A percentile compares a stretch with the other conserved stretches of the same genome.
These are phyloP conservation scores for Gossypium davidsonii DNA, from an alignment of 441 rosid species.

Conservation along the genomic window DNA sequence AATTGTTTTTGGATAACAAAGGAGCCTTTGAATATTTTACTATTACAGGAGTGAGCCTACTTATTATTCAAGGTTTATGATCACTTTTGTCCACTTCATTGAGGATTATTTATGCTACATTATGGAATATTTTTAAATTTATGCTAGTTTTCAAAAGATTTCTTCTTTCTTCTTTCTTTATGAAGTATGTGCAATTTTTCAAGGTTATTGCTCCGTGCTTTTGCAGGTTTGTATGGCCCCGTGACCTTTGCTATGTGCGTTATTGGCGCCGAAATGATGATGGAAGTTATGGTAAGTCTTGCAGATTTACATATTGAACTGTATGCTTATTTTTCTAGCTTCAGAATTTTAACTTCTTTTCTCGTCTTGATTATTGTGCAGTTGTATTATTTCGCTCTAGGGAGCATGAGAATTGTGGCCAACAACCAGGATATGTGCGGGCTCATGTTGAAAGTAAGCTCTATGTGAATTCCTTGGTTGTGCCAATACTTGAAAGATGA, in stretches of 20 bases:
- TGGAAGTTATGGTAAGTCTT: conserved; percentile 80
- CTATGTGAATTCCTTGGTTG: conserved; percentile 12
- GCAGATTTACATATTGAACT: conserved; percentile 15
- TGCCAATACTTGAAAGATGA: conserved; percentile 2
- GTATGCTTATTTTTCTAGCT: conserved; percentile 12
- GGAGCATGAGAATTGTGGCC: conserved; percentile 93
- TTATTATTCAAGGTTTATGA: neutral
- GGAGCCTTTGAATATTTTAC: neutral
- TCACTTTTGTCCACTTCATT: neutral
- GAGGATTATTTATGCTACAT: neutral
- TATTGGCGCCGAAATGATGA: conserved; percentile 98
- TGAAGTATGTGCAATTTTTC: neutral
- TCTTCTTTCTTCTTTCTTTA: neutral
- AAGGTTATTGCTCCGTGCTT: neutral
- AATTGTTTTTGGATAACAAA: neutral
- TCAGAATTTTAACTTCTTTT: conserved; percentile 2
- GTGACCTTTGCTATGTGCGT: conserved; percentile 97
- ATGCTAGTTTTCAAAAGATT: neutral
- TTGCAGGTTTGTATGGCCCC: conserved; percentile 96
- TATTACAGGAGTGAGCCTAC: neutral
- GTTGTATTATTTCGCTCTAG: conserved; percentile 97
- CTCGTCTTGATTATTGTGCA: conserved; percentile 36
- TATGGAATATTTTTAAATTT: neutral
- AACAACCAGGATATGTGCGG: conserved; percentile 92
- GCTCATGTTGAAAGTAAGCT: conserved; percentile 89